Evolutionary conservation across 768 basidiomycete species (phyloP).

Genomic region (Porphyrellus cyaneotinctus): DNA sequence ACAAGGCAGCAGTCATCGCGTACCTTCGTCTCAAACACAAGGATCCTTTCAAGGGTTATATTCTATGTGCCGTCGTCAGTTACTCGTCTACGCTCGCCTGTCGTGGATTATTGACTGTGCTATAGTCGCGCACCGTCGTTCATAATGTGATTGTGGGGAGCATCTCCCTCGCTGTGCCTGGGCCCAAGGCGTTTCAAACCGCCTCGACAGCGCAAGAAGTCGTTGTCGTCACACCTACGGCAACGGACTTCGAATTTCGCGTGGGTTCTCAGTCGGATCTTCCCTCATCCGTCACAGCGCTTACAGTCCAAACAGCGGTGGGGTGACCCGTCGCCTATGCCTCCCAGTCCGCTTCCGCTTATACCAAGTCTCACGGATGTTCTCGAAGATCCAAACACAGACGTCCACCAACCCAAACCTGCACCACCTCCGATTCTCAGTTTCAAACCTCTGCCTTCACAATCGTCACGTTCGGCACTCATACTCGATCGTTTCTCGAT

Average conservation of each 20-base stretch:
- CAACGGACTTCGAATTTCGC: constrained; percentile 50
- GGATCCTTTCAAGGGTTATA: constrained; percentile 69
- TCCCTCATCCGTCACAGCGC: constrained; percentile 2
- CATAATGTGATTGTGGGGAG: constrained; percentile 74
- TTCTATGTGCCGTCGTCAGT: constrained; percentile 72
- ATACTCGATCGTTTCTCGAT: constrained; percentile 76
- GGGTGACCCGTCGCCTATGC: constrained; percentile 65
- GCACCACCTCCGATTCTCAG: constrained; percentile 34
- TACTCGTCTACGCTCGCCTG: not conserved
- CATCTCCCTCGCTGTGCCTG: constrained; percentile 72
- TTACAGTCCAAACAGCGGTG: constrained; percentile 45
- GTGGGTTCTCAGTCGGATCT: constrained; percentile 32
- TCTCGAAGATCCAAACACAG: constrained; percentile 5
- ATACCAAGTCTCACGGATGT: constrained; percentile 17
- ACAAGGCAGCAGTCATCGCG: constrained; percentile 75
- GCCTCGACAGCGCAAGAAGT: constrained; percentile 83
- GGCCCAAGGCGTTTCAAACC: constrained; percentile 72
- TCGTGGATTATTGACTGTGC: constrained; percentile 3
- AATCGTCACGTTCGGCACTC: constrained; percentile 73
- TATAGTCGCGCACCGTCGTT: constrained; percentile 59
- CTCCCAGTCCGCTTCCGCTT: constrained; percentile 42
- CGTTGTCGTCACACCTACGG: constrained; percentile 61
- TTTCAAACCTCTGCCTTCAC: constrained; percentile 62
- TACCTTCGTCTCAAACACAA: constrained; percentile 80
- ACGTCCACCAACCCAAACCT: constrained; percentile 5